Conservation (phyloP, 2,329 filamentous ascomycete genomes). For the Huntiella decipiens region DNA sequence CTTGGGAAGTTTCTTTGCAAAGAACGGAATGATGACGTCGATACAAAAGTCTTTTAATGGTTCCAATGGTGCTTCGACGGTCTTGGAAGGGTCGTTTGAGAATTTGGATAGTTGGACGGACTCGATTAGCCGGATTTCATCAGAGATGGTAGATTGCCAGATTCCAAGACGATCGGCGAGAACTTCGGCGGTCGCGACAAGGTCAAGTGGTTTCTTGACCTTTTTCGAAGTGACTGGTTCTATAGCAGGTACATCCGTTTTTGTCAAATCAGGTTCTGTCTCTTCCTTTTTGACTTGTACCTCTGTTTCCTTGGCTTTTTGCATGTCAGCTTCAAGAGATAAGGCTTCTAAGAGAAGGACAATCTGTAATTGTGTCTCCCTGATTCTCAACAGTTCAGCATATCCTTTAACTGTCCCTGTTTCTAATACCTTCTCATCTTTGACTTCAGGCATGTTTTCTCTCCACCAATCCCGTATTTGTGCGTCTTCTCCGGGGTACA, state of each 20-base stretch:
- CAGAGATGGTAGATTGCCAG: conserved; percentile 57
- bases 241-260: conserved; percentile 13
- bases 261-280: conserved; percentile 17
- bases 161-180: conserved; percentile 64
- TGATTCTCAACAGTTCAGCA: conserved; percentile 45
- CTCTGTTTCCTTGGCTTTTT: conserved; percentile 20
- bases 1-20: conserved; percentile 55
- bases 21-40: conserved; percentile 67
- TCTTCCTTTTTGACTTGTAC: conserved; percentile 22
- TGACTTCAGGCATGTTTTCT: conserved; percentile 30
- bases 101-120: conserved; percentile 25
- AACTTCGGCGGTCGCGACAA: conserved; percentile 48
- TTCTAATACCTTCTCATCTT: conserved; percentile 25
- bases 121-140: conserved; percentile 32
- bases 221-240: conserved; percentile 27
- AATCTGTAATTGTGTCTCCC: conserved; percentile 66
- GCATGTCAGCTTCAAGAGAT: conserved; percentile 36
- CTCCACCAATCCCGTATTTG: conserved; percentile 53
- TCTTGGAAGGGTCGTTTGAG: conserved; percentile 19
- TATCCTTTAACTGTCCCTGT: conserved; percentile 40
- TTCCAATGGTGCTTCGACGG: conserved; percentile 32
- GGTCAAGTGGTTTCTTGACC: conserved; percentile 37
- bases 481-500: conserved; percentile 48
- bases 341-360: conserved; percentile 62
- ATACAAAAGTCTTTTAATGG: conserved; percentile 58